phyloP scores from a whole-genome alignment of 2,329 filamentous ascomycete genomes.

The Talaromyces piceae region DNA sequence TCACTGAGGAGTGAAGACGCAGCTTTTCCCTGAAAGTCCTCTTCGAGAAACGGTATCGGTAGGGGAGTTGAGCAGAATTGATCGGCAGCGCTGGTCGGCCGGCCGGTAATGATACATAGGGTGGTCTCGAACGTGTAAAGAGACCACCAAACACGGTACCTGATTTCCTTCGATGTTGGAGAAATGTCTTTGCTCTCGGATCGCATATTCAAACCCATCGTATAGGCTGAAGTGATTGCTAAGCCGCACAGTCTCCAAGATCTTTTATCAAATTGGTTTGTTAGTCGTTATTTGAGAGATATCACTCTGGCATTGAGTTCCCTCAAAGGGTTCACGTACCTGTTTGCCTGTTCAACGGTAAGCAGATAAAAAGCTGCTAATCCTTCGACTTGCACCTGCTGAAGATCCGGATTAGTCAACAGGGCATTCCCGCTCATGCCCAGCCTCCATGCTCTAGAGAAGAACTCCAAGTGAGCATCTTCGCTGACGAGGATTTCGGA shows the following conservation, averaged over 20 bases:
- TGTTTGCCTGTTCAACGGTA: constrained; percentile 34
- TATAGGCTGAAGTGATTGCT: constrained; percentile 33
- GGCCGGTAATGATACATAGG: constrained; percentile 37
- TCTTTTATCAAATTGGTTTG: constrained; percentile 18
- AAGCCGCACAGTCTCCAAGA: constrained; percentile 37
- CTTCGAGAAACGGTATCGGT: constrained; percentile 32
- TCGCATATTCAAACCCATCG: constrained; percentile 37
- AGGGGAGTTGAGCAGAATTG: constrained; percentile 36
- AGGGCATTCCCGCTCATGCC: constrained; percentile 28
- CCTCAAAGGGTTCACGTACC: constrained; percentile 18
- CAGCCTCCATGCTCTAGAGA: constrained; percentile 36
- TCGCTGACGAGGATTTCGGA: constrained; percentile 19
- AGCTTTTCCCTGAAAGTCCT: constrained; percentile 26
- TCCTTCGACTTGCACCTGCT: constrained; percentile 38
- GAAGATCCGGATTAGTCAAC: constrained; percentile 34
- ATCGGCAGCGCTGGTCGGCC: constrained; percentile 30
- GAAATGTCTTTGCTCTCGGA: constrained; percentile 30
- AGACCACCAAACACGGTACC: constrained; percentile 42
- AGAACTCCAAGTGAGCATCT: constrained; percentile 33
- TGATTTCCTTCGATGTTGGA: constrained; percentile 32
- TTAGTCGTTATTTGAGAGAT: neutral
- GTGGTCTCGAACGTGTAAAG: constrained; percentile 35
- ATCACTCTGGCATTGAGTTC: neutral
- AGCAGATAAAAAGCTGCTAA: constrained; percentile 36
- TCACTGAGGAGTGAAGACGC: constrained; percentile 26